Evolutionary conservation across 2,329 filamentous ascomycete species (phyloP), one percentile per base, ranked within the genome.

Genomic region (Ascochyta pisi): DNA sequence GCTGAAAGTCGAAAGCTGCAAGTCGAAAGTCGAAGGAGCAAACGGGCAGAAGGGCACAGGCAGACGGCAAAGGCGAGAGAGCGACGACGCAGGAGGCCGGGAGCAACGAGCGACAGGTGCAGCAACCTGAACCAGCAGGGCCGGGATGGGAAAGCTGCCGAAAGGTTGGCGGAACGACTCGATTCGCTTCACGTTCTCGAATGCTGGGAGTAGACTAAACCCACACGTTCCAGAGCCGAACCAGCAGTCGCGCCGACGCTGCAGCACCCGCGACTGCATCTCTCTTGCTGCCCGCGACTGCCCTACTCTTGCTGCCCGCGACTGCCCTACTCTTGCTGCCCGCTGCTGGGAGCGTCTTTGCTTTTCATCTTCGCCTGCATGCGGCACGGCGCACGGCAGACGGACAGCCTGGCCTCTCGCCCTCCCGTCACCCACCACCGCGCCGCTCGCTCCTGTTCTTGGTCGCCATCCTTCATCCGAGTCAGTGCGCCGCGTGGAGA

Each of bases 161-260:
- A 46, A 29, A 50, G 45, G 52, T 40, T 45, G 40, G 40, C 54
- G 54, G 50, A 58, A 58, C 50, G 45, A 43, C 53, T 48, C 44
- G 52, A 9, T 45, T 55, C 55, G 46, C 61, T 61, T 10, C 62
- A 37, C 41, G 43, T 65, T 65, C 63, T 66, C 55, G 57, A 66
- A 62, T 46, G 38, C 57, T 46, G 27, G 43, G 57, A 57, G 53
- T 46, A 23, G 53, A 35, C 57, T 65, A 52, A 19, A 19, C 19
- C 19, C 43, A 57, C 42, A 52, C 52, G 34, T 24, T 50, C 65
- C 60, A 63, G 53, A 35, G 53, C 65, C 38, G 58, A 63, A 65
- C 22, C 24, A 62, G 63, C 35, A 41, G 48, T 60, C 41, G 45
- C 33, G 46, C 64, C 65, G 58, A 54, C 41, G 26, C 38, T 47